phyloP scores from a whole-genome alignment of 176 grass and related monocot species.

The Leersia perrieri region DNA sequence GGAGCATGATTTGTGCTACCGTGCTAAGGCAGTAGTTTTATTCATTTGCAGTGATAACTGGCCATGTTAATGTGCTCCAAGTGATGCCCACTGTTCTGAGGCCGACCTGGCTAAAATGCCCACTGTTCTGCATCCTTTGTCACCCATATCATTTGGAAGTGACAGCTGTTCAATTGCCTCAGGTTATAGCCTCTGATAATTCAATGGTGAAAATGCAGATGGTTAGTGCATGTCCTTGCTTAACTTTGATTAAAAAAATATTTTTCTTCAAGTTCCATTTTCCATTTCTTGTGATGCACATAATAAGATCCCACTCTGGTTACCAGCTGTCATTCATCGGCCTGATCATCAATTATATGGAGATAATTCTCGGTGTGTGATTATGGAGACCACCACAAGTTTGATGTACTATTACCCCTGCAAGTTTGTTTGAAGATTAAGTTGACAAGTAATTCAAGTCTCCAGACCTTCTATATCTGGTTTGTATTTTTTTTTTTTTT shows the following conservation, averaged over 20 bases:
- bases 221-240: not conserved
- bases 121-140: not conserved
- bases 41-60: not conserved
- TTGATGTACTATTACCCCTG: not conserved
- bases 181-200: not conserved
- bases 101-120: too few relatives aligned
- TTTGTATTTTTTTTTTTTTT: not conserved
- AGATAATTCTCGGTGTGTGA: not conserved
- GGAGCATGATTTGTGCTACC: not conserved
- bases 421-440: not conserved
- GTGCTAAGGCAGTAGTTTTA: not conserved
- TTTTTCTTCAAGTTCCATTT: not conserved
- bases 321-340: not conserved
- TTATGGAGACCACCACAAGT: constrained; percentile 27
- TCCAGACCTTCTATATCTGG: not conserved
- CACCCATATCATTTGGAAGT: not conserved
- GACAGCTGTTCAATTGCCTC: not conserved
- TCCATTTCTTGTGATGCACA: constrained; percentile 19
- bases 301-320: not conserved
- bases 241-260: not conserved
- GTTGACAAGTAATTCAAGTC: constrained; percentile 3
- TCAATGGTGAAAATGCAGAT: not conserved
- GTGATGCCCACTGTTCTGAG: not conserved
- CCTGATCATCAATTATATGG: not conserved
- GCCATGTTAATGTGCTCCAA: not conserved